These are phyloP conservation scores for Trametes sp. DNA, from an alignment of 1,284 basidiomycete species.

Conservation along the genomic window DNA sequence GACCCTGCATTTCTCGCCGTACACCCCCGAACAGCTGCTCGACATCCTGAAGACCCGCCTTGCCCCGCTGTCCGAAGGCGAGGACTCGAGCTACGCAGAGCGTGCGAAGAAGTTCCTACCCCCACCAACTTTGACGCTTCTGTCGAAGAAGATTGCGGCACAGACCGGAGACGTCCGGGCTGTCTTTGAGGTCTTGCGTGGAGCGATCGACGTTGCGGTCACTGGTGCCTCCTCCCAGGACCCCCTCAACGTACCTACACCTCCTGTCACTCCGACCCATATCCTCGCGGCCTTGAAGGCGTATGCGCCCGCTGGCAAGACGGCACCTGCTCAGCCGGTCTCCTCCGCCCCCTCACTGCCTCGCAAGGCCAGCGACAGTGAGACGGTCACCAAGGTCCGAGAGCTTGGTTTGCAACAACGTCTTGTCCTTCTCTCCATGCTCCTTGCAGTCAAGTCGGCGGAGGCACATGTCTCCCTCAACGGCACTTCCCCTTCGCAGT, in stretches of 20 bases:
- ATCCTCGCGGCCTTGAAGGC: constrained; percentile 75
- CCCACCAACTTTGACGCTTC: constrained; percentile 63
- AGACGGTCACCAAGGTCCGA: constrained; percentile 68
- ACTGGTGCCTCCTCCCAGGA: constrained; percentile 39
- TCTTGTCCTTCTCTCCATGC: constrained; percentile 66
- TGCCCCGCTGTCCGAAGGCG: constrained; percentile 48
- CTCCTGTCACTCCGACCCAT: constrained; percentile 65
- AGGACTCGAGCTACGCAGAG: constrained; percentile 37
- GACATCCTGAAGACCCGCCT: constrained; percentile 71
- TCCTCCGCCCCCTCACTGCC: constrained; percentile 23
- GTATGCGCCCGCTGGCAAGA: constrained; percentile 58
- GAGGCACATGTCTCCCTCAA: constrained; percentile 62
- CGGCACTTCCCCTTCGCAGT: constrained; percentile 44
- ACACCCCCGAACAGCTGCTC: constrained; percentile 71
- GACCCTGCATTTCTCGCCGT: constrained; percentile 81
- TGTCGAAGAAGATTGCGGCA: constrained; percentile 79
- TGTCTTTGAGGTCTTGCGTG: constrained; percentile 77
- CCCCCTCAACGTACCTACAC: constrained; percentile 49
- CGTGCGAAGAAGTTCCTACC: constrained; percentile 66
- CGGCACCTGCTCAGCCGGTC: constrained; percentile 36
- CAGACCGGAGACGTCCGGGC: constrained; percentile 82
- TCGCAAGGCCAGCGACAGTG: constrained; percentile 57
- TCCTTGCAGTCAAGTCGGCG: constrained; percentile 69
- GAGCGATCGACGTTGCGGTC: constrained; percentile 74
- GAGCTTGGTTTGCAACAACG: constrained; percentile 76